Evolutionary conservation across 73 alveolate genomes (phyloP).

Genomic region (Tetrahymena elliotti): DNA sequence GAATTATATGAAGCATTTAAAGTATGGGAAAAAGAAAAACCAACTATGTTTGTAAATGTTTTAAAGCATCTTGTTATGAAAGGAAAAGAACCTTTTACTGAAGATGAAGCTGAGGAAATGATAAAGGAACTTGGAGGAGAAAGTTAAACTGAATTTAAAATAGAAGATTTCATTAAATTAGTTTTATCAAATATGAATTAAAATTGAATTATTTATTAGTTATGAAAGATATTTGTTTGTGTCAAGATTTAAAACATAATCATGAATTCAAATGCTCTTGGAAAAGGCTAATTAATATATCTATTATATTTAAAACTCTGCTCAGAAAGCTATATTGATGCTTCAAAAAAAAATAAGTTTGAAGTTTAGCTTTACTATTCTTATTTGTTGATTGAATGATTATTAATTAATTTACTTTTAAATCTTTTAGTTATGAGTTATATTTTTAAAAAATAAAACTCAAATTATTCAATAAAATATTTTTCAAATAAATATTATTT

Average conservation of each 20-base stretch:
- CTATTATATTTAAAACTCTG: too few species aligned
- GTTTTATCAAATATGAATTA: neutral
- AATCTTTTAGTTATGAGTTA: neutral
- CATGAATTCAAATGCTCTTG: too few species aligned
- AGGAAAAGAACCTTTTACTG: conserved; percentile 68
- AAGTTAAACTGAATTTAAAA: neutral
- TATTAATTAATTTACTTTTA: too few species aligned
- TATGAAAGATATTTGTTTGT: too few species aligned
- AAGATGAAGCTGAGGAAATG: conserved; percentile 66
- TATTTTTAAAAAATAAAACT: too few species aligned
- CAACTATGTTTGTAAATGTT: conserved; percentile 44
- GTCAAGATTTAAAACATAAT: too few species aligned
- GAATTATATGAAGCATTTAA: conserved; percentile 65
- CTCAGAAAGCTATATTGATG: too few species aligned
- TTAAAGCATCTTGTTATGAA: conserved; percentile 49
- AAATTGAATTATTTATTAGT: neutral
- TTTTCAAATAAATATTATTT: too few species aligned
- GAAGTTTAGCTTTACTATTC: too few species aligned
- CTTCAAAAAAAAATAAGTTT: too few species aligned
- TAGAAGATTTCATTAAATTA: neutral
- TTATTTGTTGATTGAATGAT: neutral
- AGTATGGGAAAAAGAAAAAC: conserved; percentile 58
- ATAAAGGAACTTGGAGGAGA: conserved; percentile 9
- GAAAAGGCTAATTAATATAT: too few species aligned
- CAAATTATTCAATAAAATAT: too few species aligned